phyloP scores from a whole-genome alignment of 2,329 filamentous ascomycete species.

The Cercospora sp. region DNA sequence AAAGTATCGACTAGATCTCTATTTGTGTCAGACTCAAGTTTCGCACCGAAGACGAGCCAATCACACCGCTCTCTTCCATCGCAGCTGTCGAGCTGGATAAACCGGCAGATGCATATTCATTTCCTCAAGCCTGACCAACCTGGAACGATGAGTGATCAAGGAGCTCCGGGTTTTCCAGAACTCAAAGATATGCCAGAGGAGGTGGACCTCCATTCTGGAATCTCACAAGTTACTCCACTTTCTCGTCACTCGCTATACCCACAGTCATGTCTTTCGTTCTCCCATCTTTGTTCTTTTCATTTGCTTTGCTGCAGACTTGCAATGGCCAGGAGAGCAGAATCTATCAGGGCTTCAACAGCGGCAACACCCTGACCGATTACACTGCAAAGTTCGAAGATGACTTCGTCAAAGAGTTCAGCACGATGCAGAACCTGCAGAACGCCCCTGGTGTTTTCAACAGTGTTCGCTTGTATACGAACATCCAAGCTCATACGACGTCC shows the following conservation, averaged over 20 bases:
- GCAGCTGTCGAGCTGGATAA: not conserved
- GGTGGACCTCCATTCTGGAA: not conserved
- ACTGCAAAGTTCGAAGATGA: slow-evolving; percentile 33
- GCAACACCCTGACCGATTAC: slow-evolving; percentile 15
- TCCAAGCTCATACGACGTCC: slow-evolving; percentile 48
- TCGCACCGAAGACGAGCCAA: not conserved
- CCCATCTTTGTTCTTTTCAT: not conserved
- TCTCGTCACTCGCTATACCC: not conserved
- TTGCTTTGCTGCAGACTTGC: not conserved
- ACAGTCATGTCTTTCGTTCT: not conserved
- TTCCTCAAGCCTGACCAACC: not conserved
- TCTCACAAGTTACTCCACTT: not conserved
- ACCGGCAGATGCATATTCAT: not conserved
- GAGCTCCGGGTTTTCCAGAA: not conserved
- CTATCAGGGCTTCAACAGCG: slow-evolving; percentile 21
- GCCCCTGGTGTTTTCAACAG: slow-evolving; percentile 63
- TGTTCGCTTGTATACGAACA: slow-evolving; percentile 70
- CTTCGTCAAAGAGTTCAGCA: slow-evolving; percentile 68
- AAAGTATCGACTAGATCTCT: not conserved
- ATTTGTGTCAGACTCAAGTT: not conserved
- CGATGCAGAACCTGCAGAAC: slow-evolving; percentile 62
- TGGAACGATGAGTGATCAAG: not conserved
- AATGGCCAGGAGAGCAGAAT: not conserved
- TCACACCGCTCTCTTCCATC: not conserved
- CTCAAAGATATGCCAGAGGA: not conserved